Percentiles rank a stretch among this genome's conserved stretches.
phyloP scores from a whole-genome alignment of 116 monocot species.

The Cymodocea nodosa region DNA sequence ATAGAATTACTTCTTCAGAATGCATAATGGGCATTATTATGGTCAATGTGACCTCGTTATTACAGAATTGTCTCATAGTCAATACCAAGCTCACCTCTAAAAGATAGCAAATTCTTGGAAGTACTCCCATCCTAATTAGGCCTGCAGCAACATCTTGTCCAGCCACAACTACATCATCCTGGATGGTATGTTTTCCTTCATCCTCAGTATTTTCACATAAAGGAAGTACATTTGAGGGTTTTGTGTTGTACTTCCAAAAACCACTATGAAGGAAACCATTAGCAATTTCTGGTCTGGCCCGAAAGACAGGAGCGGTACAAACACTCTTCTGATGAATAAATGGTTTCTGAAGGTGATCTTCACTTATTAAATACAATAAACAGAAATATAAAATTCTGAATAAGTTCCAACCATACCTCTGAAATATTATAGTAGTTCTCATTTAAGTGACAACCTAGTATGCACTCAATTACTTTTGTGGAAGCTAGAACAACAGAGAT shows the following conservation, averaged over 20 bases:
- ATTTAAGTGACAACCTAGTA: conserved; percentile 73
- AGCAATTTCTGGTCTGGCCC: conserved; percentile 58
- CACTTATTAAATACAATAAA: conserved; percentile 12
- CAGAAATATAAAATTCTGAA: neutral
- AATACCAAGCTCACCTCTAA: conserved; percentile 46
- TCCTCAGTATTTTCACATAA: conserved; percentile 19
- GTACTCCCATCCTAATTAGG: conserved; percentile 84
- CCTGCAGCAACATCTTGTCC: conserved; percentile 94
- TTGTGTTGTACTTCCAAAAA: conserved; percentile 95
- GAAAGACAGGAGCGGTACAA: conserved; percentile 83
- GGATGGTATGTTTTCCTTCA: conserved; percentile 56
- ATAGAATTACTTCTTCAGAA: neutral
- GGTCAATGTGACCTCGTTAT: too few species aligned
- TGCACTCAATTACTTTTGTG: conserved; percentile 52
- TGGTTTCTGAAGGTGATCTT: conserved; percentile 43
- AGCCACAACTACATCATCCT: conserved; percentile 80
- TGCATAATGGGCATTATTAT: too few species aligned
- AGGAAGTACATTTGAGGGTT: conserved; percentile 66
- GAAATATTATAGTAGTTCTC: conserved; percentile 52
- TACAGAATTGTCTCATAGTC: neutral
- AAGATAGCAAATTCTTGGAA: conserved; percentile 86
- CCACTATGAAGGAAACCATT: conserved; percentile 82
- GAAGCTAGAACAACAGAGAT: conserved; percentile 88
- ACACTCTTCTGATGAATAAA: conserved; percentile 24
- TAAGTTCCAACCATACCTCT: conserved; percentile 45